Evolutionary conservation across 1,139 yeast genomes (phyloP).

Genomic region (Geotrichum australiense): DNA sequence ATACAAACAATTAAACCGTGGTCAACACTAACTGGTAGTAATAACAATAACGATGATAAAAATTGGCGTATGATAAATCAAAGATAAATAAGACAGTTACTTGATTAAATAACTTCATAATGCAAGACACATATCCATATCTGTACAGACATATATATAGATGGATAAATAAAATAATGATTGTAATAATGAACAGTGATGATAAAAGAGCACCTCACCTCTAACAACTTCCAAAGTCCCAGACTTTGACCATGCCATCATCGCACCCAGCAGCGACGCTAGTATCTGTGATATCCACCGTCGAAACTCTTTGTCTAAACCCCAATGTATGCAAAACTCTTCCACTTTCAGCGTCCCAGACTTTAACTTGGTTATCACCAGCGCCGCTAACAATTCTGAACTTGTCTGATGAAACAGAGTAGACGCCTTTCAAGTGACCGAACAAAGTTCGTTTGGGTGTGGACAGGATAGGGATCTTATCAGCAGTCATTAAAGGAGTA

Average conservation of each 20-base stretch:
- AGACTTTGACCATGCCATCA: slow-evolving; percentile 75
- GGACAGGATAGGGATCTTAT: not conserved
- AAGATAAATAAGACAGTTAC: no score
- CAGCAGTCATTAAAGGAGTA: not conserved
- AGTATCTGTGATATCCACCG: slow-evolving; percentile 89
- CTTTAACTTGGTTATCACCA: slow-evolving; percentile 81
- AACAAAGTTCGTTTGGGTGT: slow-evolving; percentile 61
- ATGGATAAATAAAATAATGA: no score
- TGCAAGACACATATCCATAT: no score
- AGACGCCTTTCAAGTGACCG: slow-evolving; percentile 96
- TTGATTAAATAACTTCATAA: no score
- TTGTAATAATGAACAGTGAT: no score
- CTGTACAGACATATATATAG: no score
- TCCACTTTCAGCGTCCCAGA: slow-evolving; percentile 94
- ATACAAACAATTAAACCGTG: no score
- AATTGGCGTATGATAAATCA: no score
- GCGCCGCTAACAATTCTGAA: slow-evolving; percentile 92
- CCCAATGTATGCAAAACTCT: slow-evolving; percentile 86
- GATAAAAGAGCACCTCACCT: no score
- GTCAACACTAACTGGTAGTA: no score
- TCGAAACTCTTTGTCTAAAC: slow-evolving; percentile 56
- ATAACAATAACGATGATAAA: no score
- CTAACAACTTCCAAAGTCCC: slow-evolving; percentile 51
- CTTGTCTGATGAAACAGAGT: slow-evolving; percentile 94
- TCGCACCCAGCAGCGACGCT: slow-evolving; percentile 87